Evolutionary conservation across 768 basidiomycete genomes (phyloP), one percentile per base, ranked within the genome.

Genomic region (Trametes sanguinea): DNA sequence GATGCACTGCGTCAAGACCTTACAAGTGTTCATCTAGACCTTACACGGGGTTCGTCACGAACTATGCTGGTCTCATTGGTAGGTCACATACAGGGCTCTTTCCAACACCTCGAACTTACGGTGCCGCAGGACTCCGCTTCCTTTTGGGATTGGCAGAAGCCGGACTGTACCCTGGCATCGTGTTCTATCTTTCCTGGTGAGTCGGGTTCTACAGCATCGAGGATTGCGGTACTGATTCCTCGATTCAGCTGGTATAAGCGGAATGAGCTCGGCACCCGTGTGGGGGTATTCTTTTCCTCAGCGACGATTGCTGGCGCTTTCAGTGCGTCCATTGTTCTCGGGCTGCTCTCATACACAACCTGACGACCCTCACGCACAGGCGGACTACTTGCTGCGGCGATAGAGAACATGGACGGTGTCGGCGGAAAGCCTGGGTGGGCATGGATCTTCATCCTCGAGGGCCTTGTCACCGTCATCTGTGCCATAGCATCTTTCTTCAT

Each of bases 261-360:
- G 30, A 81, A 84, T 10, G 92, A 94, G 68, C 80, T 89, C 66
- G 90, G 88, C 14, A 78, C 82, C 35, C 85, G 90, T 37, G 76
- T 89, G 27, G 88, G 90, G 0, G 61, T 87, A 14, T 94, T 94
- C 76, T 92, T 92, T 74, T 85, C 87, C 2, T 88, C 90, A 32
- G 89, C 90, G 1, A 92, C 91, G 0, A 79, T 89, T 32, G 85
- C 90, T 4, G 92, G 91, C 27, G 88, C 87, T 13, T 90, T 90
- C 73, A 85, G 88, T 86, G 54, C 54, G 6, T 40, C 30, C 54
- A 4, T 33, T n/a, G 17, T 14, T 37, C 37, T 44, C 6, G 40
- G 4, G 2, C 17, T 46, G 32, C 1, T 7, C 9, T 32, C 17
- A 11, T 4, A 17, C 9, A 17, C 8, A 22, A 16, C 16, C 13